Conservation (phyloP, 345 rosid genomes). For the Kernera saxatilis region DNA sequence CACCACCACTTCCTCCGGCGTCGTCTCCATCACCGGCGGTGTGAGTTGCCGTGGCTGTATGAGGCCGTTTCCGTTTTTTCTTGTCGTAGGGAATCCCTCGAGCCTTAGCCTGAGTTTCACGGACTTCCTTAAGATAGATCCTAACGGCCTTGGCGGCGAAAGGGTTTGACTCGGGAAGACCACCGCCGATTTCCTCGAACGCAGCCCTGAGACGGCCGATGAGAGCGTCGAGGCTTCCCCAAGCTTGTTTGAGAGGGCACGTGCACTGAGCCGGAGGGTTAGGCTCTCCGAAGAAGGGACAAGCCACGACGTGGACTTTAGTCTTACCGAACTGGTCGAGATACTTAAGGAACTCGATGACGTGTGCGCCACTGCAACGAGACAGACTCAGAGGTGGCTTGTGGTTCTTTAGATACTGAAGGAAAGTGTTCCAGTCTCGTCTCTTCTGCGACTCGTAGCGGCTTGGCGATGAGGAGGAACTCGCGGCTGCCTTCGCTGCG, state of each 20-base stretch:
- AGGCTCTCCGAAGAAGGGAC: constrained; percentile 84
- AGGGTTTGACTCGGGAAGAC: constrained; percentile 75
- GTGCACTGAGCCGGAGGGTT: constrained; percentile 92
- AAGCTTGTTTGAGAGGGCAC: constrained; percentile 89
- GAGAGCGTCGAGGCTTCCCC: constrained; percentile 99
- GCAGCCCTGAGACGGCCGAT: constrained; percentile 97
- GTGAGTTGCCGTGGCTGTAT: not conserved
- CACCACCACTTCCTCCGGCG: constrained; percentile 11
- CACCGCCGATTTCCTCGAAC: constrained; percentile 82
- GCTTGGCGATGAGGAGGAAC: constrained; percentile 38
- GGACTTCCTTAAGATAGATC: constrained; percentile 80
- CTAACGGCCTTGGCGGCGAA: constrained; percentile 85
- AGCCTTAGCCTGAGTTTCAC: constrained; percentile 88
- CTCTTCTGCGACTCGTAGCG: constrained; percentile 66
- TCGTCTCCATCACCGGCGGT: not conserved
- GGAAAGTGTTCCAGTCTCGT: constrained; percentile 57
- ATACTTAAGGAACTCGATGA: constrained; percentile 72
- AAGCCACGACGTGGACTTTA: constrained; percentile 32
- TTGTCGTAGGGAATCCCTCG: constrained; percentile 92
- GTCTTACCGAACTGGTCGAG: constrained; percentile 36
- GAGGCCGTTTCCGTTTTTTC: constrained; percentile 55
- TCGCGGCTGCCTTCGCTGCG: not conserved
- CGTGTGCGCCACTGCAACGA: constrained; percentile 81
- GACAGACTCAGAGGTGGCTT: constrained; percentile 57
- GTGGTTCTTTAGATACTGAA: constrained; percentile 30